Percentiles rank a stretch among this genome's conserved stretches.
Conservation (phyloP, 2,329 filamentous ascomycete species). For the Diplocarpon rosae region DNA sequence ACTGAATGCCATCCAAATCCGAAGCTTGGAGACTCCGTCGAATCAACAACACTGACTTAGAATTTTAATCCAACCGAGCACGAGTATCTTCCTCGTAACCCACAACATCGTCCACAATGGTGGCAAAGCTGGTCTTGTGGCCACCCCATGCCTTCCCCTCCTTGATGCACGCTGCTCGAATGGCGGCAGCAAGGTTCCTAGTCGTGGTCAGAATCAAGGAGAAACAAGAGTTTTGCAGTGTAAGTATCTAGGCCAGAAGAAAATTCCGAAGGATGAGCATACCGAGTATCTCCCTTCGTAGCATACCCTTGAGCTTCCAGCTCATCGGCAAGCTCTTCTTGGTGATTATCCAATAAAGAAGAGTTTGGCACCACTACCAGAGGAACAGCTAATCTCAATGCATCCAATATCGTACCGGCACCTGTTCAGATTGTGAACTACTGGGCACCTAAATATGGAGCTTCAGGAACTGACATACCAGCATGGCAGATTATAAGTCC, state of each 20-base stretch:
- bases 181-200: conserved; percentile 15
- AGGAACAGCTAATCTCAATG: conserved; percentile 59
- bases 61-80: conserved; percentile 13
- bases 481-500: conserved; percentile 85
- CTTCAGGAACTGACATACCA: conserved; percentile 41
- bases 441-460: not conserved
- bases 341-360: conserved; percentile 76
- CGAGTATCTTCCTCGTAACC: conserved; percentile 21
- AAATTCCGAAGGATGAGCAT: conserved; percentile 4
- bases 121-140: conserved; percentile 13
- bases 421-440: conserved; percentile 38
- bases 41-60: not conserved
- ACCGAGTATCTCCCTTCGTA: conserved; percentile 31
- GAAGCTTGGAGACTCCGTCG: not conserved
- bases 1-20: not conserved
- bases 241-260: not conserved
- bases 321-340: conserved; percentile 72
- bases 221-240: not conserved
- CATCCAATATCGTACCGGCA: conserved; percentile 81
- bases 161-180: conserved; percentile 14
- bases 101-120: conserved; percentile 17
- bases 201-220: not conserved
- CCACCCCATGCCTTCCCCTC: conserved; percentile 16
- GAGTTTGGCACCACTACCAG: conserved; percentile 87
- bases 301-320: conserved; percentile 67